A percentile compares a stretch with the other conserved stretches of the same genome.
phyloP scores from a whole-genome alignment of 2,329 filamentous ascomycete species.

The Colletotrichum sp. region DNA sequence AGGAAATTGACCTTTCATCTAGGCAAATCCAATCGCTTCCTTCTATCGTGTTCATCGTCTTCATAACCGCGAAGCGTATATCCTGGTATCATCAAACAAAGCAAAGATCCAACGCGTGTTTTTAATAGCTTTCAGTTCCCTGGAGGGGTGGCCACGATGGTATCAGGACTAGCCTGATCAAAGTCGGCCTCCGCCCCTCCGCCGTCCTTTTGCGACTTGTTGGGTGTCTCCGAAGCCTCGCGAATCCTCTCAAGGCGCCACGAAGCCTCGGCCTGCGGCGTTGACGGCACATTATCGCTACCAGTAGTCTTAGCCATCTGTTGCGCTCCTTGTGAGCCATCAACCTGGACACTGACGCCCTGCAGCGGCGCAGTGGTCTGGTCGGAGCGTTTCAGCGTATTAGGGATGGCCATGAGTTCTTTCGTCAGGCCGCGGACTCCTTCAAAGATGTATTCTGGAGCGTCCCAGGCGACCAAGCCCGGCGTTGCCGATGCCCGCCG shows the following conservation, averaged over 20 bases:
- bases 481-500: conserved; percentile 43
- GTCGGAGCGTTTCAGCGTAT: conserved; percentile 35
- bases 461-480: conserved; percentile 54
- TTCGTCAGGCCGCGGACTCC: conserved; percentile 47
- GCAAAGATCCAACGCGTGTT: too few relatives aligned
- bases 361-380: conserved; percentile 34
- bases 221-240: conserved; percentile 16
- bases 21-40: too few relatives aligned
- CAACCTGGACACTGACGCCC: conserved; percentile 26
- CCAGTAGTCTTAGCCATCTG: background rate
- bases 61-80: background rate
- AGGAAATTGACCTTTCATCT: too few relatives aligned
- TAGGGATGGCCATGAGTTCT: conserved; percentile 41
- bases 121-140: background rate
- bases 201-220: background rate
- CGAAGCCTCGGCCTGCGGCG: background rate
- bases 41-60: conserved; percentile 3
- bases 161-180: conserved; percentile 19
- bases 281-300: background rate
- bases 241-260: conserved; percentile 16
- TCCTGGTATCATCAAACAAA: conserved; percentile 11
- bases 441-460: conserved; percentile 48
- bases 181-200: background rate
- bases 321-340: background rate
- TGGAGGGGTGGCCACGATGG: conserved; percentile 17